phyloP scores from a whole-genome alignment of 169 alveolate species.

The Cryptosporidium canis region DNA sequence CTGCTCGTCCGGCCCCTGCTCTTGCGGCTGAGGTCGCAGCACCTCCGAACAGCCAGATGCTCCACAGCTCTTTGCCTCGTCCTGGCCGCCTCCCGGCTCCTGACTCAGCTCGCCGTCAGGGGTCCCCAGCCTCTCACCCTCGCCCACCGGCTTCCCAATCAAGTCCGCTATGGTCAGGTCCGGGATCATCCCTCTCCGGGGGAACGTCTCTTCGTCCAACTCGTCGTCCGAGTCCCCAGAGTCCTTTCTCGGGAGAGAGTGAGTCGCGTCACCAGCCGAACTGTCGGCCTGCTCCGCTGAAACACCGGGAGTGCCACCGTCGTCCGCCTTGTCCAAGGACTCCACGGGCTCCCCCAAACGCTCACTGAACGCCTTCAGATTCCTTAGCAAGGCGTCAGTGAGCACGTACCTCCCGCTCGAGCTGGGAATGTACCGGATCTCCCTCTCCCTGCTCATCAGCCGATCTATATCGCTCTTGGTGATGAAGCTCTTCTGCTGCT shows the following conservation, averaged over 20 bases:
- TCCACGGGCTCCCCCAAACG: neutral
- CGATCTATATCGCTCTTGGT: constrained; percentile 26
- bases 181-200: neutral
- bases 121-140: neutral
- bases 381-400: neutral
- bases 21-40: too few relatives aligned
- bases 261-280: neutral
- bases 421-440: neutral
- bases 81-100: neutral
- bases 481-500: neutral
- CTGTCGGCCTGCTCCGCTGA: neutral
- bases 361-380: constrained; percentile 19
- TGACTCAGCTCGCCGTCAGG: too few relatives aligned
- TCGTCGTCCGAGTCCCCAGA: neutral
- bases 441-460: neutral
- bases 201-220: neutral
- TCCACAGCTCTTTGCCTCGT: neutral
- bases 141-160: neutral
- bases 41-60: too few relatives aligned
- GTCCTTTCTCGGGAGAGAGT: neutral
- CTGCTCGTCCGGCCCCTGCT: neutral
- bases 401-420: neutral
- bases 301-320: neutral
- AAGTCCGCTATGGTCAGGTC: constrained; percentile 7
- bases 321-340: neutral